A percentile compares a stretch with the other conserved stretches of the same genome.
phyloP scores from a whole-genome alignment of 345 rosid species.

The Abelmoschus esculentus region DNA sequence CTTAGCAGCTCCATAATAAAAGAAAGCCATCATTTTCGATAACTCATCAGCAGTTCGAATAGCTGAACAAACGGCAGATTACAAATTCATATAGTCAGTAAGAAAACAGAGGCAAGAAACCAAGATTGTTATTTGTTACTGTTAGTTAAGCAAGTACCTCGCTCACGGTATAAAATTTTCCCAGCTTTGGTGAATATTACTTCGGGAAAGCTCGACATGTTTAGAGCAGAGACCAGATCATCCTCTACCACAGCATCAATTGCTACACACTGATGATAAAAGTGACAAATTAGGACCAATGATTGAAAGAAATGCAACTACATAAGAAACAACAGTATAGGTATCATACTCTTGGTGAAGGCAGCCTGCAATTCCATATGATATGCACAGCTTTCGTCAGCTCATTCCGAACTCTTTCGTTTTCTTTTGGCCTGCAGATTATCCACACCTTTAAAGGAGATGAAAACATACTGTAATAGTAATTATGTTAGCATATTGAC shows the following conservation, averaged over 20 bases:
- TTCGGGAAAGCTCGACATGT: conserved; percentile 65
- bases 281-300: conserved; percentile 11
- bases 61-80: conserved; percentile 30
- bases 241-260: conserved; percentile 71
- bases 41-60: conserved; percentile 62
- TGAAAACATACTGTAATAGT: not conserved
- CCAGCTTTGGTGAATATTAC: conserved; percentile 81
- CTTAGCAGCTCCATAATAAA: conserved; percentile 83
- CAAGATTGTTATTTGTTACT: not conserved
- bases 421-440: conserved; percentile 61
- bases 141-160: conserved; percentile 35
- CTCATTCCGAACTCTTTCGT: conserved; percentile 49
- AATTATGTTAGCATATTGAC: not conserved
- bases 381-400: conserved; percentile 75
- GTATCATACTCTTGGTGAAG: conserved; percentile 73
- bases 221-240: conserved; percentile 59
- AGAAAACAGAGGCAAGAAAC: not conserved
- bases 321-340: not conserved
- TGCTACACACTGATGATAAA: conserved; percentile 60
- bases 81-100: conserved; percentile 7
- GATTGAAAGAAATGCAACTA: not conserved
- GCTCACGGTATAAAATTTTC: conserved; percentile 74
- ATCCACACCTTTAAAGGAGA: conserved; percentile 16
- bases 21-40: conserved; percentile 82
- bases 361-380: conserved; percentile 87